These are phyloP conservation scores for Glycine tomentella DNA, from an alignment of 306 rosid species.

Conservation along the genomic window DNA sequence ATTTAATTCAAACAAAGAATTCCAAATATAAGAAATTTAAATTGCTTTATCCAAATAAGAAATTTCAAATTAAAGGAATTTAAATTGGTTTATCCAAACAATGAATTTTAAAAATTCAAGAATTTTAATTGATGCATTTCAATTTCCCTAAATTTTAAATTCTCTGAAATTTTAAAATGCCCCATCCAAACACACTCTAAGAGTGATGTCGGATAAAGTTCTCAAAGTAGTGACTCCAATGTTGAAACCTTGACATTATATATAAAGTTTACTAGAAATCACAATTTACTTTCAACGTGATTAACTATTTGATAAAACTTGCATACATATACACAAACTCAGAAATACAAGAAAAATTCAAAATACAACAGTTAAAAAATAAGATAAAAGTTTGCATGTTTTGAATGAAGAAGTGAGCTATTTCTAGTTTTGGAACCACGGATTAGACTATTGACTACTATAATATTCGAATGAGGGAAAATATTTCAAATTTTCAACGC, in stretches of 20 bases:
- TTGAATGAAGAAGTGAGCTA: background rate
- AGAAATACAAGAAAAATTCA: background rate
- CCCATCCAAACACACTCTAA: too few species aligned
- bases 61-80: too few species aligned
- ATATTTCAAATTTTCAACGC: constrained; percentile 19
- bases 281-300: background rate
- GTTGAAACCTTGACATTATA: background rate
- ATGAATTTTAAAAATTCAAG: too few species aligned
- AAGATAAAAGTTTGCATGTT: background rate
- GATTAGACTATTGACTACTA: background rate
- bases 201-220: background rate
- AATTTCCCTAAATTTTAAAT: too few species aligned
- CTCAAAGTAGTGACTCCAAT: background rate
- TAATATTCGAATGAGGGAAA: background rate
- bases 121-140: too few species aligned
- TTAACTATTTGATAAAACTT: background rate
- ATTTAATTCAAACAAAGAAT: too few species aligned
- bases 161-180: too few species aligned
- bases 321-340: background rate
- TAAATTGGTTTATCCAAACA: too few species aligned
- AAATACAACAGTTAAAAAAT: background rate
- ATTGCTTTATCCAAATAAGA: too few species aligned
- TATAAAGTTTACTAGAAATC: background rate
- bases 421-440: background rate
- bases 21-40: too few species aligned